Evolutionary conservation across 2,329 filamentous ascomycete genomes (phyloP).

Genomic region (Aspergillus japonicus): DNA sequence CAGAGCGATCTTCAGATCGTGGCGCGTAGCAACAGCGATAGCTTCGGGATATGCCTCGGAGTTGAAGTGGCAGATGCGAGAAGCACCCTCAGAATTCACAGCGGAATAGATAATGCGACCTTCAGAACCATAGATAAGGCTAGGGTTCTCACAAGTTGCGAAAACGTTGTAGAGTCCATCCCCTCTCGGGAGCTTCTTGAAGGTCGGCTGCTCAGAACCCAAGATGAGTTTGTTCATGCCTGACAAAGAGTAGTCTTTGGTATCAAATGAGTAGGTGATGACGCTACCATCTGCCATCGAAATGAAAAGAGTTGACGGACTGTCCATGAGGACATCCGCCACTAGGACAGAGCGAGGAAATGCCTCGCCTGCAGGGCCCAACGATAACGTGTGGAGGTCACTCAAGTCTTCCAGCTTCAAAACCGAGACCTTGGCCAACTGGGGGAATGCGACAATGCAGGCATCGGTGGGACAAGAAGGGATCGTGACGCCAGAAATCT

Average conservation of each 20-base stretch:
- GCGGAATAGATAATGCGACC: constrained; percentile 89
- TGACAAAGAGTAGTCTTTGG: constrained; percentile 61
- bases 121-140: constrained; percentile 85
- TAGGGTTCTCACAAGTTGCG: constrained; percentile 90
- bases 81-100: constrained; percentile 83
- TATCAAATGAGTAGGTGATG: constrained; percentile 73
- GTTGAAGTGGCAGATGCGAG: constrained; percentile 79
- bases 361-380: constrained; percentile 67
- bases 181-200: constrained; percentile 72
- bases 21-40: constrained; percentile 75
- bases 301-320: constrained; percentile 75
- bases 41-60: constrained; percentile 75
- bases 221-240: constrained; percentile 78
- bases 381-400: constrained; percentile 62
- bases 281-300: constrained; percentile 92
- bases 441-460: constrained; percentile 85
- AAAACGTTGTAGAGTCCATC: constrained; percentile 76
- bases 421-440: constrained; percentile 74
- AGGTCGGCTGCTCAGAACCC: constrained; percentile 78
- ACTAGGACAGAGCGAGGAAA: constrained; percentile 81
- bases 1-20: constrained; percentile 72
- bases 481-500: constrained; percentile 82
- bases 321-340: constrained; percentile 67
- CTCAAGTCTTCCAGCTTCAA: constrained; percentile 67
- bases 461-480: constrained; percentile 62